Conservation (phyloP, 106 monocot species). For the Dendrobium nobile region DNA sequence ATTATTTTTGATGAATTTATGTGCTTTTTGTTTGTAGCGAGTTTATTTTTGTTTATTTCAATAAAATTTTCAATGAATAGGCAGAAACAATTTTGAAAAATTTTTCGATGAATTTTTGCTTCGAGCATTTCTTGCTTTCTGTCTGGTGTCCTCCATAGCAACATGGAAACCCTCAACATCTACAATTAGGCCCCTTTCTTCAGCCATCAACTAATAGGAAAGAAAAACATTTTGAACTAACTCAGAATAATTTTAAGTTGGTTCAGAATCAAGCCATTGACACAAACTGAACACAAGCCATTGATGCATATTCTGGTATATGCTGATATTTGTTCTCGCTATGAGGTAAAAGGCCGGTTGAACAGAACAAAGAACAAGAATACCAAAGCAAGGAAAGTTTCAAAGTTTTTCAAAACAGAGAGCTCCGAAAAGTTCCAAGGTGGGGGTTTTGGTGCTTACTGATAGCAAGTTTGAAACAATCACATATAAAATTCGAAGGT, state of each 20-base stretch:
- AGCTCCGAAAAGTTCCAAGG: neutral
- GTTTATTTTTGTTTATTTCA: too few relatives aligned
- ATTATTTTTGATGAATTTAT: too few relatives aligned
- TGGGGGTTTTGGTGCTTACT: neutral
- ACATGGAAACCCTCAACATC: slow-evolving; percentile 80
- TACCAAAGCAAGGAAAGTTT: neutral
- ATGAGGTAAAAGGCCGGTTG: neutral
- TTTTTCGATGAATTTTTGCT: too few relatives aligned
- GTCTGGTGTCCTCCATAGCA: slow-evolving; percentile 91
- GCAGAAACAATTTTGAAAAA: too few relatives aligned
- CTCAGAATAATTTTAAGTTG: too few relatives aligned
- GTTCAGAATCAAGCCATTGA: too few relatives aligned
- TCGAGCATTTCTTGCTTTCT: slow-evolving; percentile 91
- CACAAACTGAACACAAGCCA: too few relatives aligned
- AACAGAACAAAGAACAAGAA: neutral
- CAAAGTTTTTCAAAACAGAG: neutral
- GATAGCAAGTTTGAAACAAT: neutral
- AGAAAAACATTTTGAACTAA: neutral
- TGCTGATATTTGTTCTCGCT: neutral
- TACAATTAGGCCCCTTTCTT: slow-evolving; percentile 77
- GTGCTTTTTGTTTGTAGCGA: too few relatives aligned
- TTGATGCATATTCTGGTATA: neutral
- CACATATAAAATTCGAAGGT: too few relatives aligned
- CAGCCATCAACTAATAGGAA: slow-evolving; percentile 82
- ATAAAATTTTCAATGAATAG: too few relatives aligned